Conservation (phyloP, 1,284 basidiomycete species). For the Moniliophthora roreri region DNA sequence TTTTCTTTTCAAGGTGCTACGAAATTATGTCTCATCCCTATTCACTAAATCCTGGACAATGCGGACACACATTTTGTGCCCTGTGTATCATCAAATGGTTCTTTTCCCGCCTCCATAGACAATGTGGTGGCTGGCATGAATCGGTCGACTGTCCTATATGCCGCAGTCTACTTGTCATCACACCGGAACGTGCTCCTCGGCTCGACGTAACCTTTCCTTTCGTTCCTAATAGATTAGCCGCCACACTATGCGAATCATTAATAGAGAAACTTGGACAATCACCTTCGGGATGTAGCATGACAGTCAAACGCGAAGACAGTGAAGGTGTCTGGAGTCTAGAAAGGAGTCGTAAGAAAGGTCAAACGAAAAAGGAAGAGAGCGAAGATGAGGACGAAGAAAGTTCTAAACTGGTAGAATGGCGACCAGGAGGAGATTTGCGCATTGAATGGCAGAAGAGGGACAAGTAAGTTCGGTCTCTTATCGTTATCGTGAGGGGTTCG, state of each 20-base stretch:
- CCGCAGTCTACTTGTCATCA: constrained; percentile 49
- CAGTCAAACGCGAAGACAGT: constrained; percentile 39
- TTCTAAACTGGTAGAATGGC: constrained; percentile 42
- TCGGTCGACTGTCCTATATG: constrained; percentile 66
- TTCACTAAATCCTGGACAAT: constrained; percentile 49
- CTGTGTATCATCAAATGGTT: constrained; percentile 66
- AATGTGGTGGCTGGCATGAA: constrained; percentile 66
- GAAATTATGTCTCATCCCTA: constrained; percentile 58
- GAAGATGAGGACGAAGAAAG: constrained; percentile 25
- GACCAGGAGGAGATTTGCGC: constrained; percentile 42
- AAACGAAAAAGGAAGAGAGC: constrained; percentile 34
- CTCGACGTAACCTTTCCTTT: constrained; percentile 55
- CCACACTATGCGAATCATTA: constrained; percentile 46
- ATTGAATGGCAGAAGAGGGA: constrained; percentile 54
- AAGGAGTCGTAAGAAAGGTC: constrained; percentile 28
- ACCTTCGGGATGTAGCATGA: constrained; percentile 29
- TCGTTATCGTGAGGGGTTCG: constrained; percentile 5
- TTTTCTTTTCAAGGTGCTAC: constrained; percentile 36
- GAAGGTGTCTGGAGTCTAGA: constrained; percentile 29
- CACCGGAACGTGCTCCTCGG: constrained; percentile 49
- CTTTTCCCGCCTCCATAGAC: constrained; percentile 59
- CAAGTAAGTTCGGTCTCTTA: constrained; percentile 35
- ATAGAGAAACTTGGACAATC: constrained; percentile 42
- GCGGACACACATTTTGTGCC: constrained; percentile 67
- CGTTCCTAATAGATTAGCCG: constrained; percentile 57